Percentiles rank a stretch among this genome's conserved stretches.
Conservation (phyloP, 2,329 filamentous ascomycete species). For the Apiospora kogelbergensis region DNA sequence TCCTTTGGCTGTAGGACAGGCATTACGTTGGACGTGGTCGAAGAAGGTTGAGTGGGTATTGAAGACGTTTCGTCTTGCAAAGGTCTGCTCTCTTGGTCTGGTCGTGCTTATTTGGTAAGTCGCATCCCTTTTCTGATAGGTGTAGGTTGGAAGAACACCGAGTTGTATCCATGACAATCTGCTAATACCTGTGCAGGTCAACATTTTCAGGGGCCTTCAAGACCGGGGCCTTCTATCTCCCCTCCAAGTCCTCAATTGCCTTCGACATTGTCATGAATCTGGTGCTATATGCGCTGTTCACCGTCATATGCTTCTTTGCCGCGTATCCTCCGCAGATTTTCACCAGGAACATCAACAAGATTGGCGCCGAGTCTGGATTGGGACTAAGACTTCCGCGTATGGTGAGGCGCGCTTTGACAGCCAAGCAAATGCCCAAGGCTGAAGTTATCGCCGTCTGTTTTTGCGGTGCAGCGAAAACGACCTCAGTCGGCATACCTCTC, state of each 20-base stretch:
- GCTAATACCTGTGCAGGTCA: constrained; percentile 48
- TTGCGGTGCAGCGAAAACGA: constrained; percentile 72
- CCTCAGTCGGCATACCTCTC: constrained; percentile 67
- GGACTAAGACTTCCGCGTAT: constrained; percentile 25
- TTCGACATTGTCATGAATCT: constrained; percentile 70
- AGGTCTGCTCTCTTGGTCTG: constrained; percentile 48
- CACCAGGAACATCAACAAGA: constrained; percentile 32
- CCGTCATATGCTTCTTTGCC: constrained; percentile 57
- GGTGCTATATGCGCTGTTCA: constrained; percentile 62
- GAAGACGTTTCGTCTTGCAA: constrained; percentile 52
- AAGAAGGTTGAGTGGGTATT: constrained; percentile 54
- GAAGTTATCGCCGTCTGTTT: constrained; percentile 72
- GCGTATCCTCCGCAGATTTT: constrained; percentile 42
- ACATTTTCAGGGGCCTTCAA: constrained; percentile 67
- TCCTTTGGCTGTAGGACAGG: constrained; percentile 63
- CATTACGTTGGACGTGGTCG: constrained; percentile 50
- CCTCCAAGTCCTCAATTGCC: constrained; percentile 60
- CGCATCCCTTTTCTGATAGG: not conserved
- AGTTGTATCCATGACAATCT: not conserved
- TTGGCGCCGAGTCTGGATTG: constrained; percentile 32
- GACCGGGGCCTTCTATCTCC: constrained; percentile 58
- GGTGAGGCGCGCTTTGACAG: constrained; percentile 39
- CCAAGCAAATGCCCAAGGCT: constrained; percentile 54
- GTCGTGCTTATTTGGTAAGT: constrained; percentile 49
- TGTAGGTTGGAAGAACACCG: not conserved